Percentiles rank a stretch among this genome's conserved stretches.
Conservation (phyloP, 768 basidiomycete genomes). For the Chiua virens region DNA sequence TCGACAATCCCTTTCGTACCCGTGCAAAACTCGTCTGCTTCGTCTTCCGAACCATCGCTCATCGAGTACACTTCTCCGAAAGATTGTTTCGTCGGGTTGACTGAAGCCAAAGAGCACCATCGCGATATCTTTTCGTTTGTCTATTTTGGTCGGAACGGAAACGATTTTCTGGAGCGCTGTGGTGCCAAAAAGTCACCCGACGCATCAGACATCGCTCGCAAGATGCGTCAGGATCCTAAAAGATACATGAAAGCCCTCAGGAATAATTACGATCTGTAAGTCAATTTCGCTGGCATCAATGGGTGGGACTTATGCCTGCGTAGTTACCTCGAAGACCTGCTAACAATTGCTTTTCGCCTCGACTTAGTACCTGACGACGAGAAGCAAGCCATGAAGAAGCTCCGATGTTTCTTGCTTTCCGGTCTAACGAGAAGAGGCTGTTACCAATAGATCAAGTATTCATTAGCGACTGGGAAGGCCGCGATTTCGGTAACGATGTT, state of each 20-base stretch:
- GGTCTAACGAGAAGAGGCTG: background rate
- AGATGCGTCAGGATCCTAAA: constrained; percentile 6
- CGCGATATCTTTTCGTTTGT: constrained; percentile 12
- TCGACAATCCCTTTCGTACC: constrained; percentile 9
- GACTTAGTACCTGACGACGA: constrained; percentile 10
- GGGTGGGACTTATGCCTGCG: background rate
- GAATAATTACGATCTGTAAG: constrained; percentile 1
- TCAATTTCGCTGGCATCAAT: background rate
- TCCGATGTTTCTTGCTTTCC: constrained; percentile 8
- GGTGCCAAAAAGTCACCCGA: constrained; percentile 14
- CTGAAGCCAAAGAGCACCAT: constrained; percentile 4
- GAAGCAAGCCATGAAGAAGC: constrained; percentile 8
- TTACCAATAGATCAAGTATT: constrained; percentile 9
- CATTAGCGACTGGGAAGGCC: constrained; percentile 11
- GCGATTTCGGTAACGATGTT: constrained; percentile 6
- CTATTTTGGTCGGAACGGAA: constrained; percentile 10
- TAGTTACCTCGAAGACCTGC: constrained; percentile 17
- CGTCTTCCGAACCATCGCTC: background rate
- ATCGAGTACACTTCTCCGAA: constrained; percentile 3
- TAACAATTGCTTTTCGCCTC: constrained; percentile 7
- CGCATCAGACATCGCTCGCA: constrained; percentile 10
- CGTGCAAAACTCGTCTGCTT: background rate
- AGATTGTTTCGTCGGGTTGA: constrained; percentile 11
- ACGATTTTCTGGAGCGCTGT: constrained; percentile 13
- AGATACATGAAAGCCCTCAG: constrained; percentile 1